Evolutionary conservation across 257 asterid species (phyloP).

Genomic region (Salvia hispanica): DNA sequence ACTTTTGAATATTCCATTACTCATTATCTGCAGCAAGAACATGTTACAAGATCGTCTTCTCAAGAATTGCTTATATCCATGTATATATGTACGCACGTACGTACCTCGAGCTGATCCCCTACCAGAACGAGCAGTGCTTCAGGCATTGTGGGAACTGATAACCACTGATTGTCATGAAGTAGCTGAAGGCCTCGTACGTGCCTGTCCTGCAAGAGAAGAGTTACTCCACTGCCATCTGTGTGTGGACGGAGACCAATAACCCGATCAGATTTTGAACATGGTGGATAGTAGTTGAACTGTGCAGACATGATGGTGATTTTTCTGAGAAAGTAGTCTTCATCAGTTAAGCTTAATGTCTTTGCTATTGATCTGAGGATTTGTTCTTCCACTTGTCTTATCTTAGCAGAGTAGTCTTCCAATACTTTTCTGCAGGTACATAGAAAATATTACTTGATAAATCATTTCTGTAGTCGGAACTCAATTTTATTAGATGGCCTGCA

Average conservation of each 20-base stretch:
- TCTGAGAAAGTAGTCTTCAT: conserved; percentile 42
- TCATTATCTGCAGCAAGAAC: conserved; percentile 50
- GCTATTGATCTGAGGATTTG: conserved; percentile 49
- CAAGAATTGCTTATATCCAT: not conserved
- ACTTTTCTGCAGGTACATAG: conserved; percentile 35
- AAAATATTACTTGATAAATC: not conserved
- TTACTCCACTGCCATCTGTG: conserved; percentile 60
- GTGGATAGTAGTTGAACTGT: conserved; percentile 70
- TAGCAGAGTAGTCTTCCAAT: conserved; percentile 39
- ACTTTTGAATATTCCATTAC: conserved; percentile 61
- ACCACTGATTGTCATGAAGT: conserved; percentile 55
- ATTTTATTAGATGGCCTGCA: not conserved
- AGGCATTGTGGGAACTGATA: conserved; percentile 49
- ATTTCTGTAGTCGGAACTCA: not conserved
- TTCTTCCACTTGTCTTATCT: conserved; percentile 23
- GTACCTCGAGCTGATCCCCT: conserved; percentile 79
- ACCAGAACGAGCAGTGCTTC: conserved; percentile 50
- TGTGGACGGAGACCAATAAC: conserved; percentile 71
- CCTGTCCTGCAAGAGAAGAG: conserved; percentile 62
- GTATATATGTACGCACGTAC: not conserved
- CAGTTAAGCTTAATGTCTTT: conserved; percentile 46
- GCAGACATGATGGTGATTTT: conserved; percentile 42
- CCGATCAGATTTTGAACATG: conserved; percentile 59
- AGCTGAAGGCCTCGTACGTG: conserved; percentile 68
- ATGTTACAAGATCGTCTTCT: not conserved